phyloP scores from a whole-genome alignment of 1,284 basidiomycete genomes.

The Meira nashicola region DNA sequence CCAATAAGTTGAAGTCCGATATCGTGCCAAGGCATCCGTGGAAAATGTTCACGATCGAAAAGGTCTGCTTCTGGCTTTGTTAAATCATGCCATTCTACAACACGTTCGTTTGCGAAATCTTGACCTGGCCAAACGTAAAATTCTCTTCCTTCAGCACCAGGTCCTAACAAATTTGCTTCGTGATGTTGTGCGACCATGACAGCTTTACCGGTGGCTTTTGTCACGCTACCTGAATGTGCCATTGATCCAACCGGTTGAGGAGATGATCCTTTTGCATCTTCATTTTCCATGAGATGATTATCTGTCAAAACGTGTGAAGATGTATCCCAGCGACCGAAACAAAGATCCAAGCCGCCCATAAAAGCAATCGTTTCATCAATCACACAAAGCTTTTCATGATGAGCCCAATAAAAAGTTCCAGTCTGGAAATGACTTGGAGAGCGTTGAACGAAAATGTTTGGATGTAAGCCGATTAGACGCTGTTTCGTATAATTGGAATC shows the following conservation, averaged over 20 bases:
- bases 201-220: slow-evolving; percentile 12
- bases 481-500: slow-evolving; percentile 77
- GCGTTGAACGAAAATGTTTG: slow-evolving; percentile 91
- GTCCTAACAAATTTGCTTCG: slow-evolving; percentile 30
- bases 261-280: slow-evolving; percentile 19
- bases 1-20: slow-evolving; percentile 91
- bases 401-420: slow-evolving; percentile 87
- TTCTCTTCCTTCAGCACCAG: slow-evolving; percentile 58
- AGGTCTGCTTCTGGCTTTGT: slow-evolving; percentile 89
- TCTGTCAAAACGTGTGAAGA: slow-evolving; percentile 86
- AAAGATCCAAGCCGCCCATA: slow-evolving; percentile 94
- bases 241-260: slow-evolving; percentile 56
- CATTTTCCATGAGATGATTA: slow-evolving; percentile 56
- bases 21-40: slow-evolving; percentile 99
- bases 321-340: slow-evolving; percentile 65
- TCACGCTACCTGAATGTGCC: slow-evolving; percentile 53
- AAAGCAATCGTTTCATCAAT: slow-evolving; percentile 96
- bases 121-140: slow-evolving; percentile 81
- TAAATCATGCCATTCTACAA: slow-evolving; percentile 80
- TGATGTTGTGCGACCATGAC: slow-evolving; percentile 10
- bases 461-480: slow-evolving; percentile 75
- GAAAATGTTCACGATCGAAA: slow-evolving; percentile 81
- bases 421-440: slow-evolving; percentile 97
- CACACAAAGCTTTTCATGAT: slow-evolving; percentile 97
- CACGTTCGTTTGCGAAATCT: slow-evolving; percentile 86